Evolutionary conservation across 306 rosid species (phyloP), one percentile per base, ranked within the genome.

Genomic region (Cicer pinnatifidum): DNA sequence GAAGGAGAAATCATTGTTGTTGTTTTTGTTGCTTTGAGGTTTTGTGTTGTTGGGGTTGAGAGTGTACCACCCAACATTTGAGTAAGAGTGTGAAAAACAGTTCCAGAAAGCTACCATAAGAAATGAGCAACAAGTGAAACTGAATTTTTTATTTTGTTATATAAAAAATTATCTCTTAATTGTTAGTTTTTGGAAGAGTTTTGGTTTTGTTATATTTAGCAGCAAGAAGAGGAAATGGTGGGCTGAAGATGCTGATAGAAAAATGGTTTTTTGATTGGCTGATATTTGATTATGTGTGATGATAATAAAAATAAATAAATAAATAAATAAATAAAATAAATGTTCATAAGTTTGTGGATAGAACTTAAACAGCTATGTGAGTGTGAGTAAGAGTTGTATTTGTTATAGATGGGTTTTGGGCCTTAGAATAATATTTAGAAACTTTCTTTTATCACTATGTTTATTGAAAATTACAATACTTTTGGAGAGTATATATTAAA

Each of bases 31-130:
- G 82, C 33, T 12, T 74, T 79, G 77, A 86, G 68, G 63, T 68
- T 20, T 54, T 77, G 91, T 61, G 77, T 37, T 80, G 77, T 48
- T 76, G 78, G 87, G 67, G 80, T 45, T 44, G 88, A 83, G 54
- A 84, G 71, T 46, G 85, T 39, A 80, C 76, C 92, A 78, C 86
- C 86, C 89, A 86, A 85, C 95, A 89, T 91, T 53, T 84, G 89
- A 84, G 76, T 39, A 35, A 7, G 68, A 76, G 71, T 37, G 48
- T 47, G 4, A 39, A 64, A 59, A 23, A 68, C 60, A 23, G 23
- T 17, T 40, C 11, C n/a, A 78, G 58, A 67, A 69, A 66, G 28
- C 58, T 50, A 76, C 40, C 78, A 80, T 73, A 76, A 15, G 77
- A 81, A 81, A 60, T 23, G 76, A 41, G 50, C 5, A 47, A 37